Evolutionary conservation across 2,329 filamentous ascomycete species (phyloP).

Genomic region (Colletotrichum kahawae): DNA sequence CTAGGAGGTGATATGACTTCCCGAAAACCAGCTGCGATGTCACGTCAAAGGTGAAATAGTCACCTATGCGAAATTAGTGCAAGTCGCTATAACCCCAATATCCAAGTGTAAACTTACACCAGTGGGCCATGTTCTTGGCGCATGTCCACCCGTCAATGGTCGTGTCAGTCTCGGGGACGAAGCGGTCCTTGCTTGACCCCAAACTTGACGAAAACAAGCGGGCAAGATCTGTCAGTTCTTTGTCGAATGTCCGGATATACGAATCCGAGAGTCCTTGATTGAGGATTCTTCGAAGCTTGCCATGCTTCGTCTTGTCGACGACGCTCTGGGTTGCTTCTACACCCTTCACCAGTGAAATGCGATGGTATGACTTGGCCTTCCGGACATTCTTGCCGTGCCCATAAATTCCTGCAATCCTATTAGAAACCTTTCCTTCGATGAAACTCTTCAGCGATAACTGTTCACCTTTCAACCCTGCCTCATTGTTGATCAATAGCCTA

Average conservation of each 20-base stretch:
- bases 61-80: neutral
- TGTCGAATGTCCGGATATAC: neutral
- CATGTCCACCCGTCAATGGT: neutral
- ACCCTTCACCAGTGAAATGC: neutral
- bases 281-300: neutral
- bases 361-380: conserved; percentile 1
- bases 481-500: neutral
- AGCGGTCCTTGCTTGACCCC: neutral
- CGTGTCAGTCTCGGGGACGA: neutral
- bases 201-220: neutral
- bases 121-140: neutral
- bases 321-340: conserved; percentile 6
- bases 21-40: conserved; percentile 5
- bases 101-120: neutral
- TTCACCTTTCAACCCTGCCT: neutral
- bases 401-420: neutral
- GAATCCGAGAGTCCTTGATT: conserved; percentile 9
- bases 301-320: conserved; percentile 5
- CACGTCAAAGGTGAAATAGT: conserved; percentile 6
- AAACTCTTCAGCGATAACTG: neutral
- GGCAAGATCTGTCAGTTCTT: neutral
- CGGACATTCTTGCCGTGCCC: conserved; percentile 1
- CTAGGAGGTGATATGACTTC: neutral
- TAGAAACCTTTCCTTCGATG: neutral
- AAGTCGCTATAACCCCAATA: neutral